Evolutionary conservation across 176 grass and related monocot genomes (phyloP).

Genomic region (Tillandsia leiboldiana): DNA sequence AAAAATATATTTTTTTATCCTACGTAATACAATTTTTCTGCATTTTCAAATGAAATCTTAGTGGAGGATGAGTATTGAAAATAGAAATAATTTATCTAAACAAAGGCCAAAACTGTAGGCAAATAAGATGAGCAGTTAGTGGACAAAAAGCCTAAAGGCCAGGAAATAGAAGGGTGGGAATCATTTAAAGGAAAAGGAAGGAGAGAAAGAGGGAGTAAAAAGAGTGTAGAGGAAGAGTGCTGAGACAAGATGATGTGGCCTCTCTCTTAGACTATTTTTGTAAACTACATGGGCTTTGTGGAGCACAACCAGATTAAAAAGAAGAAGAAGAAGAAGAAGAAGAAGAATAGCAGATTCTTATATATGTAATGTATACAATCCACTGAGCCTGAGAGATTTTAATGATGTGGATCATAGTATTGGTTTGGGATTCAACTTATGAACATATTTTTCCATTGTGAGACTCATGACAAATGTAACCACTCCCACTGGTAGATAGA

Average conservation of each 20-base stretch:
- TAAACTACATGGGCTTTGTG: constrained; percentile 27
- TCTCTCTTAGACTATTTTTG: constrained; percentile 12
- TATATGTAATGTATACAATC: constrained; percentile 12
- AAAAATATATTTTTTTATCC: no score
- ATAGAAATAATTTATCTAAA: no score
- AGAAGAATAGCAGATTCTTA: constrained; percentile 3
- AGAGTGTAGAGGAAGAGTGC: constrained; percentile 23
- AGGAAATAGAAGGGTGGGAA: background rate
- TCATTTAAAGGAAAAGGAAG: constrained; percentile 41
- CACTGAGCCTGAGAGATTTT: constrained; percentile 11
- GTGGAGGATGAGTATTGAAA: background rate
- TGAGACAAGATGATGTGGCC: constrained; percentile 41
- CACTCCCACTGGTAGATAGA: no score
- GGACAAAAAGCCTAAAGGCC: constrained; percentile 18
- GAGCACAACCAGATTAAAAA: constrained; percentile 15
- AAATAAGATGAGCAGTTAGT: background rate
- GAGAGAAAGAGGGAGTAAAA: constrained; percentile 39
- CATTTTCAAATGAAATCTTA: background rate
- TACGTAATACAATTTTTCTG: no score
- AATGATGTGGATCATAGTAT: constrained; percentile 16
- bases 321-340: constrained; percentile 13
- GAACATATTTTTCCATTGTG: no score
- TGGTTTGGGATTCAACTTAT: background rate
- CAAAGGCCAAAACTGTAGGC: no score
- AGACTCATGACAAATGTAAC: no score